phyloP scores from a whole-genome alignment of 1,139 yeast species.

The Dujonia santamariae region DNA sequence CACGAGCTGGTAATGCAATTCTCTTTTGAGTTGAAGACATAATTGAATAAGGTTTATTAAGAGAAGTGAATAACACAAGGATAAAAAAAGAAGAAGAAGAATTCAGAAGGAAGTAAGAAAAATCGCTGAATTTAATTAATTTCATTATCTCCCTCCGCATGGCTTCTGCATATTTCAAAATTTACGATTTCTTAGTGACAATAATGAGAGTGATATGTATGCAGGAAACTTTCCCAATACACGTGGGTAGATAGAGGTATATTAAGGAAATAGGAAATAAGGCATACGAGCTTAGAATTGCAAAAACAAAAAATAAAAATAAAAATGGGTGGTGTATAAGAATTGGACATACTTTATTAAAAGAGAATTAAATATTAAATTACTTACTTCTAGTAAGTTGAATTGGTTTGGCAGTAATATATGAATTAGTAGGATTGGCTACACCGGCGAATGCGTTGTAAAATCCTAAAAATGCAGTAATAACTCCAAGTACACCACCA shows the following conservation, averaged over 20 bases:
- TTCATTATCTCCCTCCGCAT: too few relatives aligned
- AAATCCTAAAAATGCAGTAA: slow-evolving; percentile 62
- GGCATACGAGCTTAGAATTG: too few relatives aligned
- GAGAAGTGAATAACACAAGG: background rate
- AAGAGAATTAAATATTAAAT: background rate
- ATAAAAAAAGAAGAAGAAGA: background rate
- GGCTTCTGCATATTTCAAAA: too few relatives aligned
- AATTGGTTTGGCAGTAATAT: slow-evolving; percentile 31
- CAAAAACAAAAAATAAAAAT: too few relatives aligned
- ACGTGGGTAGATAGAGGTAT: too few relatives aligned
- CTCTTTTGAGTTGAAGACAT: slow-evolving; percentile 53
- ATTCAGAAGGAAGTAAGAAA: too few relatives aligned
- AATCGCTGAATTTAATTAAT: too few relatives aligned
- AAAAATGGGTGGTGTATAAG: background rate
- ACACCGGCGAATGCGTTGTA: slow-evolving; percentile 49
- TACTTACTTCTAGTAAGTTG: slow-evolving; percentile 16
- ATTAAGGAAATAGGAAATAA: too few relatives aligned
- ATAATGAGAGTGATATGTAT: too few relatives aligned
- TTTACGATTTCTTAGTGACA: too few relatives aligned
- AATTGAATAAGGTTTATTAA: background rate
- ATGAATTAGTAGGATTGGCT: slow-evolving; percentile 34
- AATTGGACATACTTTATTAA: background rate
- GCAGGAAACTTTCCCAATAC: too few relatives aligned
- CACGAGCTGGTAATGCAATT: slow-evolving; percentile 96
- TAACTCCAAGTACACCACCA: slow-evolving; percentile 69